Base-by-base conservation (phyloP, 768 basidiomycete genomes). In the Coprinopsis sp. region DNA sequence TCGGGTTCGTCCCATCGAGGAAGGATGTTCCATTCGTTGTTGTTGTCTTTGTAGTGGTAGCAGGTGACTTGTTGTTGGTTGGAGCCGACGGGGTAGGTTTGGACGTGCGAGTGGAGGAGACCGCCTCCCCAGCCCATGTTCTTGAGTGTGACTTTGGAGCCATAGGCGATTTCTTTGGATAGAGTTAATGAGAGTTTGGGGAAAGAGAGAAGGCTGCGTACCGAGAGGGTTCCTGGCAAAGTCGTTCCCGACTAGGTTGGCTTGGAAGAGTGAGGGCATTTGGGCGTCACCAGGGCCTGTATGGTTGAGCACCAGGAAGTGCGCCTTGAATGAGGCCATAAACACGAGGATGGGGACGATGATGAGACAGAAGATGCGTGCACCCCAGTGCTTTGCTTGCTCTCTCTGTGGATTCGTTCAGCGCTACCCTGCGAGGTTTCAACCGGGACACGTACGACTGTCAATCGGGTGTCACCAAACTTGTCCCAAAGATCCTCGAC, bases 121-220 rank as follows among this genome's bases (percentile, higher is more conserved):
- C 96, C 96, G 41, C 96, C 96, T 13, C 95, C 96, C 75, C 88
- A 99, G 10, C 93, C 96, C 77, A 96, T 89, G 64, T 96, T 98
- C 64, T 98, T 98, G 19, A 99, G 69, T 0, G 95, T 94, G 46
- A 98, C 55, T 60, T 82, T 90, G 18, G 93, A 96, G 14, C 95
- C 95, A 52, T 78, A 82, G 0, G 92, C 93, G 54, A 96, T 69
- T 55, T 98, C 95, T 86, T 59, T 16, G 4, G 27, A 22, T 16
- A 28, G 6, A 42, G 10, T 27, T n/a, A 47, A 27, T 24, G 30
- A 39, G 25, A 34, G 44, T 24, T 38, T 25, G 16, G 12, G 4
- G 24, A 2, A 51, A 13, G 4, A 27, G 23, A 29, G 22, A 22
- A 50, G 29, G 14, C 19, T 11, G 58, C 77, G 12, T 47, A 89